Evolutionary conservation across 2,329 filamentous ascomycete species (phyloP).

Genomic region (Neurospora sp.): DNA sequence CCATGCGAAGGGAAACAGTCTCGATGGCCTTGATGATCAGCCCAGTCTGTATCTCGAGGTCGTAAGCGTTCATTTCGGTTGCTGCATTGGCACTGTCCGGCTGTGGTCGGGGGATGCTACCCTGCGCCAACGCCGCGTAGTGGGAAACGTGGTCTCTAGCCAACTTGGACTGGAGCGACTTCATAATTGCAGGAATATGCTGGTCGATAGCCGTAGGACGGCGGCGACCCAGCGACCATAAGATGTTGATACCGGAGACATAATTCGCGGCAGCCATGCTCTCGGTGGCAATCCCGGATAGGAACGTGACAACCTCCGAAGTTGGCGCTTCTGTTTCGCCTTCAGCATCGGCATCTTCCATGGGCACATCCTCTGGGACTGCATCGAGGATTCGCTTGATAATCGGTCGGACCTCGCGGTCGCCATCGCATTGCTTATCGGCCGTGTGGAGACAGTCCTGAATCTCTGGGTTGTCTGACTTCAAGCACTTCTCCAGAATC

Average conservation of each 20-base stretch:
- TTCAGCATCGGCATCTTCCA: slow-evolving; percentile 72
- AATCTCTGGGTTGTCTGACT: slow-evolving; percentile 81
- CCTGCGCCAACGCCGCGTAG: slow-evolving; percentile 46
- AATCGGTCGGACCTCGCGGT: slow-evolving; percentile 61
- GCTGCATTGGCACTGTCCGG: slow-evolving; percentile 44
- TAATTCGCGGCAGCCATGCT: slow-evolving; percentile 73
- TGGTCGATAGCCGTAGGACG: slow-evolving; percentile 82
- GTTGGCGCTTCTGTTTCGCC: slow-evolving; percentile 71
- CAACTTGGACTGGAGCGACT: slow-evolving; percentile 82
- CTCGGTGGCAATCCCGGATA: slow-evolving; percentile 81
- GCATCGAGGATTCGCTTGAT: slow-evolving; percentile 79
- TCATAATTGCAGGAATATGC: slow-evolving; percentile 83
- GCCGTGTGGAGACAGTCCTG: slow-evolving; percentile 81
- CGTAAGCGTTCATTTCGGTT: slow-evolving; percentile 58
- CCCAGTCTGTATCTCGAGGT: slow-evolving; percentile 79
- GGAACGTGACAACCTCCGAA: slow-evolving; percentile 76
- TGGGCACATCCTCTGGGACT: slow-evolving; percentile 67
- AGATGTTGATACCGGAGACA: slow-evolving; percentile 79
- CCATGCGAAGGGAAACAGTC: slow-evolving; percentile 84
- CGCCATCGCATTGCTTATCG: slow-evolving; percentile 60
- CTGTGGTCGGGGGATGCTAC: slow-evolving; percentile 30
- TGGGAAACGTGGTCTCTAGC: slow-evolving; percentile 86
- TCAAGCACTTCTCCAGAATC: slow-evolving; percentile 79
- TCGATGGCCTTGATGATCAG: slow-evolving; percentile 94
- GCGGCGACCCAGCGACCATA: slow-evolving; percentile 83